A percentile compares a stretch with the other conserved stretches of the same genome.
phyloP scores from a whole-genome alignment of 2,329 filamentous ascomycete genomes.

The Teratosphaeria pseudoeucalypti region DNA sequence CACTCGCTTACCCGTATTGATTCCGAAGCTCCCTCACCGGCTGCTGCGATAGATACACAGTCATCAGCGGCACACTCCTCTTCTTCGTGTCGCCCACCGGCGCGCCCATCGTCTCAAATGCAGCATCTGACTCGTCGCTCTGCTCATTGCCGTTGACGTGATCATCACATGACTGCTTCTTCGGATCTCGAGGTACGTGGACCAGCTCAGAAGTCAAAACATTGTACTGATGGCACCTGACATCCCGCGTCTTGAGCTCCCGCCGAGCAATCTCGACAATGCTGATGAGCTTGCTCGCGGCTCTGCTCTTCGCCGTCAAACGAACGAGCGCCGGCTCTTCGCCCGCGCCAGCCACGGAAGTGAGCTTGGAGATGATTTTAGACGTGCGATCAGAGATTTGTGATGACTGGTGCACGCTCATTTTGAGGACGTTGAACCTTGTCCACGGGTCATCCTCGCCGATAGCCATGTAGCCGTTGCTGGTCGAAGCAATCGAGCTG shows the following conservation, averaged over 20 bases:
- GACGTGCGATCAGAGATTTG: slow-evolving; percentile 22
- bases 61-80: slow-evolving; percentile 45
- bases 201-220: slow-evolving; percentile 16
- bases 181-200: slow-evolving; percentile 13
- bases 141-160: slow-evolving; percentile 3
- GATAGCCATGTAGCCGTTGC: slow-evolving; percentile 8
- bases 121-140: slow-evolving; percentile 17
- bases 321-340: slow-evolving; percentile 27
- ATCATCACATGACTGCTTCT: neutral
- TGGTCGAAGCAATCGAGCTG: neutral
- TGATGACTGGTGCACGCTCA: slow-evolving; percentile 19
- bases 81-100: slow-evolving; percentile 37
- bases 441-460: slow-evolving; percentile 9
- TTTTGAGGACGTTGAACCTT: slow-evolving; percentile 15
- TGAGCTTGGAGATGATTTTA: slow-evolving; percentile 16
- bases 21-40: slow-evolving; percentile 47
- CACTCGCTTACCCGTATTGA: slow-evolving; percentile 29
- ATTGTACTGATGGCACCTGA: slow-evolving; percentile 33
- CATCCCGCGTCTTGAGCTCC: slow-evolving; percentile 33
- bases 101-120: slow-evolving; percentile 19
- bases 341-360: neutral
- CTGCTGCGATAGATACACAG: slow-evolving; percentile 47
- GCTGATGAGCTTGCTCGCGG: slow-evolving; percentile 55
- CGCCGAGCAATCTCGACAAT: slow-evolving; percentile 51
- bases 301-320: slow-evolving; percentile 29